Evolutionary conservation across 2,329 filamentous ascomycete species (phyloP).

Genomic region (Penicillium sclerotiorum): DNA sequence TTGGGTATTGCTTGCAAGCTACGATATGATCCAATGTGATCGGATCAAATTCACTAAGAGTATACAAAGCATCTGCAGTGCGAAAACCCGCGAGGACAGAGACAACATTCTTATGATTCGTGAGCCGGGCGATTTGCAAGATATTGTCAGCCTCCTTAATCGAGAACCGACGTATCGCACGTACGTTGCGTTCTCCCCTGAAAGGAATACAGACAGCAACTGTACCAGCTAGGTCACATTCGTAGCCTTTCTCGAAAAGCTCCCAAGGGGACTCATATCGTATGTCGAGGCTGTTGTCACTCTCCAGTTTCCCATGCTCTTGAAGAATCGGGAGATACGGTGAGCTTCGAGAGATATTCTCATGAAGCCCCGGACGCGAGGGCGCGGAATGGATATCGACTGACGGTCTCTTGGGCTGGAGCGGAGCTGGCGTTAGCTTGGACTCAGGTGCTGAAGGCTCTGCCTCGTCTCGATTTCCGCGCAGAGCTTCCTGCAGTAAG

Average conservation of each 20-base stretch:
- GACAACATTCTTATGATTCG: constrained; percentile 17
- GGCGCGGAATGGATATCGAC: neutral
- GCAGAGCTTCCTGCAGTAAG: neutral
- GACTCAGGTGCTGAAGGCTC: neutral
- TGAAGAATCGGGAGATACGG: neutral
- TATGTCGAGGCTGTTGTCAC: constrained; percentile 1
- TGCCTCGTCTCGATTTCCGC: neutral
- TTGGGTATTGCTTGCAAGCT: constrained; percentile 18
- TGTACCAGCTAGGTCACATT: constrained; percentile 21
- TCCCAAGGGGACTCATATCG: constrained; percentile 25
- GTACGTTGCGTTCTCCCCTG: constrained; percentile 3
- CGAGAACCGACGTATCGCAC: constrained; percentile 6
- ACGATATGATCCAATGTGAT: constrained; percentile 21
- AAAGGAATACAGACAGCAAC: constrained; percentile 14
- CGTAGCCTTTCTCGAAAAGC: constrained; percentile 23
- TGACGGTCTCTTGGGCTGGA: neutral
- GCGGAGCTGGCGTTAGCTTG: neutral
- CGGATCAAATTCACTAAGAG: constrained; percentile 15
- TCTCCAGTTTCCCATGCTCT: neutral
- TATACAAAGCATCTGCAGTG: constrained; percentile 10
- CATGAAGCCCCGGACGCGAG: neutral
- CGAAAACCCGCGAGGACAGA: constrained; percentile 9
- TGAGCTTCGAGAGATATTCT: neutral
- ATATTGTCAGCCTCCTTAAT: constrained; percentile 11
- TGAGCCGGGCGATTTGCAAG: constrained; percentile 7